Evolutionary conservation across 176 grass and related monocot genomes (phyloP).

Genomic region (Guadua angustifolia): DNA sequence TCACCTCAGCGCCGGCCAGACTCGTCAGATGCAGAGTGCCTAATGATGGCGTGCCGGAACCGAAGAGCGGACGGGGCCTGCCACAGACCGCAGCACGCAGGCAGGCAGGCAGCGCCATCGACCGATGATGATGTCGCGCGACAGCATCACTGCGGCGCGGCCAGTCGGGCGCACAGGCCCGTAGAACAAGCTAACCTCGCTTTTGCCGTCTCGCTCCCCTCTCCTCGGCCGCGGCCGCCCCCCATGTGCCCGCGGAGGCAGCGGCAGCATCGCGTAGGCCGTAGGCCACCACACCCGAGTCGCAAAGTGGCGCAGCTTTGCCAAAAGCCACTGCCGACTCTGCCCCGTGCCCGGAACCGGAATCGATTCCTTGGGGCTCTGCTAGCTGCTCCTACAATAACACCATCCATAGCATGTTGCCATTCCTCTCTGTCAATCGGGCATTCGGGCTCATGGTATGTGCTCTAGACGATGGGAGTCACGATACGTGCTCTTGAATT

Average conservation of each 20-base stretch:
- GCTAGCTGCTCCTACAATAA: background rate
- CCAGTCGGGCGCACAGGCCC: background rate
- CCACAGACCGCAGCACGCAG: background rate
- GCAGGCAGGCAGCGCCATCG: conserved; percentile 19
- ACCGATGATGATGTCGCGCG: conserved; percentile 16
- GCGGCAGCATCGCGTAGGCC: background rate
- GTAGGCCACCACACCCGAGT: background rate
- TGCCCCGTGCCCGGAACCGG: background rate
- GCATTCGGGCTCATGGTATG: background rate
- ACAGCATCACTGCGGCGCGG: background rate
- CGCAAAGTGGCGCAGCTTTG: conserved; percentile 46
- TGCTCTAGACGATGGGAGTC: background rate
- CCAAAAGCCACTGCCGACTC: conserved; percentile 11
- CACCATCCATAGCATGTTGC: background rate
- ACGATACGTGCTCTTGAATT: background rate
- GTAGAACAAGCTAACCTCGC: background rate
- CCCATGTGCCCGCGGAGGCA: conserved; percentile 22
- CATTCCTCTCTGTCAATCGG: background rate
- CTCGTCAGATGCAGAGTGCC: conserved; percentile 10
- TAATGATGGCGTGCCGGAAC: conserved; percentile 12
- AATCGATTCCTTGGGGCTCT: background rate
- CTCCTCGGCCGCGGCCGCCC: background rate
- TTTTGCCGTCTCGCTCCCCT: background rate
- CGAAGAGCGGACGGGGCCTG: background rate
- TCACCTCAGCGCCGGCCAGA: background rate